Base-by-base conservation (phyloP, 2,329 filamentous ascomycete genomes). In the Neodidymelliopsis sp. region DNA sequence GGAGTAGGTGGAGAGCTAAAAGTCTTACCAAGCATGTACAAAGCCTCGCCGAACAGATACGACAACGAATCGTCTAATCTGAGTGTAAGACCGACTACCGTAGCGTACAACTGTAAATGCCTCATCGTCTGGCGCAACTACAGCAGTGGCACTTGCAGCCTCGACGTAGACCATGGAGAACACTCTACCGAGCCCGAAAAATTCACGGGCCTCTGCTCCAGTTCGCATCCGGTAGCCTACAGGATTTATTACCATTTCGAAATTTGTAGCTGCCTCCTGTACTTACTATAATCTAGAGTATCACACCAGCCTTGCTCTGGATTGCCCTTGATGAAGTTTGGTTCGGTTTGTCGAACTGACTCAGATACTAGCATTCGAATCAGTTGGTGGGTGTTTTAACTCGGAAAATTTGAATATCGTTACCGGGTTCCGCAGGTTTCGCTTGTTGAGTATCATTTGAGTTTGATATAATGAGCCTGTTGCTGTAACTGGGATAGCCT, bases 11-110 rank as follows among this genome's bases (percentile, higher is more conserved):
- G n/a, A n/a, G n/a, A n/a, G n/a, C n/a, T n/a, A n/a, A n/a, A n/a
- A n/a, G n/a, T 37, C 38, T 25, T 39, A 64, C 57, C 57, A 63
- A 4, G 61, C 65, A 22, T 66, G 54, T 8, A 59, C 58, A 22
- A 65, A 69, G 1, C 51, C 49, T 22, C 5, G 9, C 10, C 12
- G 16, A 2, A 53, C 49, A 2, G 53, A 36, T 6, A 66, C 56
- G 1, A 68, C 54, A 0, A 67, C 40, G 27, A 69, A 69, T 1
- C 64, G 57, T 2, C 66, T 60, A 3, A 68, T 68, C 8, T 64
- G 53, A 1, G 57, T 53, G 37, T 54, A 57, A 2, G 46, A 60
- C 1, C 11, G 12, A 15, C 60, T 45, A 0, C 49, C 49, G 18
- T 50, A 66, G 4, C 50, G 48, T 0, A 59, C 49, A 5, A 59